Evolutionary conservation across 495 filamentous ascomycete genomes (phyloP), one percentile per base, ranked within the genome.

Genomic region (Neurospora africana): DNA sequence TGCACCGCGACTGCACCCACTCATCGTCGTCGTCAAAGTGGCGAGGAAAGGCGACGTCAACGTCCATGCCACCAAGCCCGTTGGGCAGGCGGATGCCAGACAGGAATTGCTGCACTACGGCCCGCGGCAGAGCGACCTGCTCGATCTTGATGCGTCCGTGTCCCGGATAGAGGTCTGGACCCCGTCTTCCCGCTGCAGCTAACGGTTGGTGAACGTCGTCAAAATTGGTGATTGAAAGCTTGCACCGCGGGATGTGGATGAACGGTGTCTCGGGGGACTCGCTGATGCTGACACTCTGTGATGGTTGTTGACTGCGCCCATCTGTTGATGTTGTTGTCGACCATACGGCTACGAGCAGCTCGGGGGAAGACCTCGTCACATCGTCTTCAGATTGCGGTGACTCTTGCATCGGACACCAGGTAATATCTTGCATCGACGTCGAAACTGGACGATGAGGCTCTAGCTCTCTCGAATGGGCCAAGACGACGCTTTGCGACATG

Each of bases 21-120:
- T 78, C 77, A 70, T 74, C 68, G 33, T 69, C 69, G 72, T 79
- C 78, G 72, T 79, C 78, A 44, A 75, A 75, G 71, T 79, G 77
- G 4, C 67, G 69, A 15, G 53, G 53, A 65, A 65, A 65, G 11
- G 67, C 69, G 47, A 43, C 40, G 11, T 39, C 39, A 33, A 13
- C 10, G 36, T 27, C 47, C 23, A 58, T 27, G 7, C 47, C 37
- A 15, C 17, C 40, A 30, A 13, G 58, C 30, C 21, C 69, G 23
- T 35, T 68, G 30, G 69, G 73, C 2, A 74, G 68, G 7, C 33
- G 40, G n/a, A 75, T 27, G 39, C 69, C 71, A 2, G 74, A 71
- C 30, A 79, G 53, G 10, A 79, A 36, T 35, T 70, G 41, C 68
- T 72, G 72, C 30, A 79, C 74, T 9, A 75, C 43, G 15, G 69